Evolutionary conservation across 176 grass and related monocot species (phyloP).

Genomic region (Avena eriantha): DNA sequence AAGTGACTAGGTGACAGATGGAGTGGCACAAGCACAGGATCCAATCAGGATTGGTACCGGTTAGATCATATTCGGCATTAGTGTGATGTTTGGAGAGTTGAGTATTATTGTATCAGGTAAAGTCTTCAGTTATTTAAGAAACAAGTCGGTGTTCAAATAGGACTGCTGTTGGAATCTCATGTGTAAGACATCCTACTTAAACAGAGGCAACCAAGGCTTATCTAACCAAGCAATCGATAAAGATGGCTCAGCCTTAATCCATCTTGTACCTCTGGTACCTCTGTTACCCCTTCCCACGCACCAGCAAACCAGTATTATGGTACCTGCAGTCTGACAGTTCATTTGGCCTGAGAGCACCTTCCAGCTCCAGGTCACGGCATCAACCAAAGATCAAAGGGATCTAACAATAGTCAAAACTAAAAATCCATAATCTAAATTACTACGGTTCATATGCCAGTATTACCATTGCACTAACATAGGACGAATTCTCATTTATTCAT

Average conservation of each 20-base stretch:
- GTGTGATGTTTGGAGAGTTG: background rate
- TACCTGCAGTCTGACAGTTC: background rate
- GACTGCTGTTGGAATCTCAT: background rate
- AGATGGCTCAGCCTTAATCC: background rate
- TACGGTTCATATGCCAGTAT: slow-evolving; percentile 14
- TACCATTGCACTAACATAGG: background rate
- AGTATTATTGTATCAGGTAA: background rate
- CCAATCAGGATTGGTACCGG: background rate
- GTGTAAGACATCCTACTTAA: background rate
- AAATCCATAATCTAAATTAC: background rate
- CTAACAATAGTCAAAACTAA: background rate
- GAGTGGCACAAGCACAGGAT: background rate
- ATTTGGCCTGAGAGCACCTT: background rate
- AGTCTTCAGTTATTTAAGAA: background rate
- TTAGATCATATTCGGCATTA: background rate
- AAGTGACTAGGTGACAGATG: background rate
- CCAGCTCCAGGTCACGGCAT: background rate
- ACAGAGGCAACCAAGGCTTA: background rate
- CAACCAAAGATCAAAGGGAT: background rate
- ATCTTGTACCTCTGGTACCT: background rate
- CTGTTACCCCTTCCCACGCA: background rate
- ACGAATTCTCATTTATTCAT: slow-evolving; percentile 8
- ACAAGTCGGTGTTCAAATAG: background rate
- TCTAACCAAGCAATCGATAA: background rate
- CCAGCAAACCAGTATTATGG: background rate